phyloP scores from a whole-genome alignment of 805 yeast species.

The Saccharomyces mikatae region DNA sequence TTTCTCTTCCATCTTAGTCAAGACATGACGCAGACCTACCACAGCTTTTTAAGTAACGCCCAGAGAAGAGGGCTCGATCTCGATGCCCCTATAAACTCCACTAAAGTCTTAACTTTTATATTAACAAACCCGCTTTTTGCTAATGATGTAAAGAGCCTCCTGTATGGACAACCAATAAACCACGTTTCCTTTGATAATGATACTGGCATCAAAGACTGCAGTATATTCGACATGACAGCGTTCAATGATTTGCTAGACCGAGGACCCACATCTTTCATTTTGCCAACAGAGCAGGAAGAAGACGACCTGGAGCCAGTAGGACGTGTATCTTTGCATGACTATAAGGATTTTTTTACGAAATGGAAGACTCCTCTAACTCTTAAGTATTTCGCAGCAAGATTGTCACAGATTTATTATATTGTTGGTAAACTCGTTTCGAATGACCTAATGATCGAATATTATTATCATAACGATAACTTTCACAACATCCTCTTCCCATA shows the following conservation, averaged over 20 bases:
- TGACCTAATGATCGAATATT: slow-evolving; percentile 45
- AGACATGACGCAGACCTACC: slow-evolving; percentile 30
- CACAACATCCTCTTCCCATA: slow-evolving; percentile 35
- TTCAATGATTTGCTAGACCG: not conserved
- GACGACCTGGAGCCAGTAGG: not conserved
- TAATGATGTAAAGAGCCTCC: slow-evolving; percentile 39
- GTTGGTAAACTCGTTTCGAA: slow-evolving; percentile 30
- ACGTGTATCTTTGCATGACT: slow-evolving; percentile 9
- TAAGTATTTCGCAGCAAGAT: slow-evolving; percentile 46
- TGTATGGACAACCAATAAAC: slow-evolving; percentile 39
- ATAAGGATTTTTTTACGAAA: slow-evolving; percentile 26
- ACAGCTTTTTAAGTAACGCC: slow-evolving; percentile 40
- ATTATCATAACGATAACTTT: slow-evolving; percentile 38
- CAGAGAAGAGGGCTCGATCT: slow-evolving; percentile 40
- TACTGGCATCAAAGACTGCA: not conserved
- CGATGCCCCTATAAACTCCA: slow-evolving; percentile 40
- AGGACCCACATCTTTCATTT: not conserved
- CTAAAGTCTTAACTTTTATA: slow-evolving; percentile 34
- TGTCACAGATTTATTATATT: slow-evolving; percentile 36
- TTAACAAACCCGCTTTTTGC: slow-evolving; percentile 32
- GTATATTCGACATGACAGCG: not conserved
- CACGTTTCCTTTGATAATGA: slow-evolving; percentile 34
- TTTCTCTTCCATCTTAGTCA: slow-evolving; percentile 36
- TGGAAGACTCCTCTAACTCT: slow-evolving; percentile 55
- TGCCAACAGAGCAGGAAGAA: not conserved